These are phyloP conservation scores for Holtermanniella nyarrowii DNA, from an alignment of 768 basidiomycete species.

Conservation along the genomic window DNA sequence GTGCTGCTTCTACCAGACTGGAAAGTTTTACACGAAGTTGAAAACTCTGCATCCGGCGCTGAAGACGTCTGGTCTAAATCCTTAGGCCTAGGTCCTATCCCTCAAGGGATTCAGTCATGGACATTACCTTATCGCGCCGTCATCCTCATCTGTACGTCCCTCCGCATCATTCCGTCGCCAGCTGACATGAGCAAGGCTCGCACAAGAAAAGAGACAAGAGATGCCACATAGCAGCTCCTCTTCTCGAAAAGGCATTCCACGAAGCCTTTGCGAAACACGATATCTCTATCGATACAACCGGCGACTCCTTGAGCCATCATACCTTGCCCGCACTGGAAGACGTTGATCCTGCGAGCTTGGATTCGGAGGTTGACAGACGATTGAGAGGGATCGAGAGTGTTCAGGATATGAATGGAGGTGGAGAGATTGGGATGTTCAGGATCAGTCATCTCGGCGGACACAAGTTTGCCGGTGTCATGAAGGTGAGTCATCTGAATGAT, in stretches of 20 bases:
- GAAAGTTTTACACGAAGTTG: constrained; percentile 66
- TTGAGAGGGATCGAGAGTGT: constrained; percentile 50
- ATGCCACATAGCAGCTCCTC: constrained; percentile 73
- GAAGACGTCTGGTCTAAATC: constrained; percentile 56
- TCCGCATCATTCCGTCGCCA: neutral
- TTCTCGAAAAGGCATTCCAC: constrained; percentile 34
- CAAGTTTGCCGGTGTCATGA: constrained; percentile 80
- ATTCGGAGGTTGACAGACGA: constrained; percentile 48
- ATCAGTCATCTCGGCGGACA: constrained; percentile 91
- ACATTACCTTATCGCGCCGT: constrained; percentile 80
- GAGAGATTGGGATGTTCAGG: constrained; percentile 59
- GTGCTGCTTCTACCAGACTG: constrained; percentile 90
- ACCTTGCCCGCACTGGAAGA: constrained; percentile 54
- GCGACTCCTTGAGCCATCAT: constrained; percentile 30
- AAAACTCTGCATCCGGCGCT: constrained; percentile 56
- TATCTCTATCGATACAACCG: constrained; percentile 27
- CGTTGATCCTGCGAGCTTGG: constrained; percentile 49
- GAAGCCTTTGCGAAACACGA: constrained; percentile 54
- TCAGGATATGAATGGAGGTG: constrained; percentile 50
- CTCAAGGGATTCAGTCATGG: constrained; percentile 54
- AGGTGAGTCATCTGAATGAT: constrained; percentile 51
- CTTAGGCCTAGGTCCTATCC: constrained; percentile 44
- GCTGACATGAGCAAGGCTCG: constrained; percentile 53
- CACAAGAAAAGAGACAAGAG: constrained; percentile 88
- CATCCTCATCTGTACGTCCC: constrained; percentile 68